Evolutionary conservation across 2,329 filamentous ascomycete species (phyloP), one percentile per base, ranked within the genome.

Genomic region (Biscogniauxia sp.): DNA sequence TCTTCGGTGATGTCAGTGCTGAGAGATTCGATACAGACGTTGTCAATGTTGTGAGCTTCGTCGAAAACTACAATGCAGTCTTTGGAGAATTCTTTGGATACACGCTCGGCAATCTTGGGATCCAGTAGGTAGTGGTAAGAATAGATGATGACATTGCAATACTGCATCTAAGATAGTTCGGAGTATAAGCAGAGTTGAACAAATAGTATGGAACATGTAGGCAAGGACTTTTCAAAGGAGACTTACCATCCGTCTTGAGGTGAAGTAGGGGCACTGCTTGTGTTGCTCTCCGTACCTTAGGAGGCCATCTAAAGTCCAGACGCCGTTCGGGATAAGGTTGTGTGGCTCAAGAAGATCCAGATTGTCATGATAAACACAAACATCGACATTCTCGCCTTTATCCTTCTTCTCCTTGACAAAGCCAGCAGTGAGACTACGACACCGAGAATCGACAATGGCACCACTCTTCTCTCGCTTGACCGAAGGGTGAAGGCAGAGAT

Each of bases 61-160:
- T 99, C 95, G 66, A 99, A 99, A 2, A 99, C 95, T 20, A 99
- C 92, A 56, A 99, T 99, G 74, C 93, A 97, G 75, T 99, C 96
- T 69, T 97, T 97, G 0, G 95, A 97, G 11, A 99, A 85, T 71
- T 99, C 95, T 75, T 90, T 93, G 0, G 95, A 98, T 1, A 98
- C 93, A 60, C 94, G 79, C 73, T 99, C 95, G 13, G 95, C 95
- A 70, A 99, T 99, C 75, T 99, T 99, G 2, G 95, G 95, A 70
- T 99, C 96, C 17, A 99, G 85, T 2, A 99, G 85, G 72, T 99
- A 99, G 76, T 99, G 95, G 73, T 99, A 99, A 0, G 95, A 99
- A 79, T 99, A 99, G 68, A 99, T 99, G 72, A 99, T 97, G 72
- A 99, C 93, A 74, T 99, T 98, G 83, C 95, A 99, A 73, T 93